A percentile compares a stretch with the other conserved stretches of the same genome.
Conservation (phyloP, 768 basidiomycete genomes). For the Infundibulicybe gibba region DNA sequence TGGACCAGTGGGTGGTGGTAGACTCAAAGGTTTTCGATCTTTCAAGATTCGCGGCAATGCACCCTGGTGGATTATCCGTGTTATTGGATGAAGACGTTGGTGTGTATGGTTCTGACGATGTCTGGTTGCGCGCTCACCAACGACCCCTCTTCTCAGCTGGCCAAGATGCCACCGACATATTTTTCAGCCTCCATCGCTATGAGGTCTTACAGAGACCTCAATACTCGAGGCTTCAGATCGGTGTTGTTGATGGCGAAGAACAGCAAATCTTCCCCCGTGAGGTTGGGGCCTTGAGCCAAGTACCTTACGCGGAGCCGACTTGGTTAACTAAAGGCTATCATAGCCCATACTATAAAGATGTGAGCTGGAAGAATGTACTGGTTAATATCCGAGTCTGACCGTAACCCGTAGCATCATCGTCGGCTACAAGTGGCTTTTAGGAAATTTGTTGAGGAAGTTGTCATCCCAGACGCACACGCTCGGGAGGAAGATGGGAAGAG, state of each 20-base stretch:
- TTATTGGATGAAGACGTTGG: constrained; percentile 79
- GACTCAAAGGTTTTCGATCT: constrained; percentile 66
- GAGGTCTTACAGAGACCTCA: constrained; percentile 79
- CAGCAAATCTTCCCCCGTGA: constrained; percentile 44
- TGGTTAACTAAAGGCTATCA: constrained; percentile 73
- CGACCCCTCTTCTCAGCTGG: constrained; percentile 48
- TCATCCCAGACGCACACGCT: constrained; percentile 52
- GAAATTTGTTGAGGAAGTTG: constrained; percentile 66
- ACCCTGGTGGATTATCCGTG: constrained; percentile 80
- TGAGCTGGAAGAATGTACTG: constrained; percentile 36
- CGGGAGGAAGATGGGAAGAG: constrained; percentile 82
- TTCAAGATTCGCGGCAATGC: constrained; percentile 73
- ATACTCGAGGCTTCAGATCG: constrained; percentile 71
- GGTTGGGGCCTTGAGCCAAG: constrained; percentile 59
- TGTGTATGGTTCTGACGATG: constrained; percentile 37
- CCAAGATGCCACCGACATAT: constrained; percentile 82
- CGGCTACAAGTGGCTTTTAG: constrained; percentile 59
- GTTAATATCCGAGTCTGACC: constrained; percentile 10
- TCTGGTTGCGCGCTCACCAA: neutral
- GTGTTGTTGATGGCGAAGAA: constrained; percentile 63
- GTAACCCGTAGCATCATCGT: constrained; percentile 48
- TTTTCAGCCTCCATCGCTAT: constrained; percentile 85
- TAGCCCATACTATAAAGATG: constrained; percentile 70
- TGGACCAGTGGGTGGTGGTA: constrained; percentile 70
- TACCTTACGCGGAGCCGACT: constrained; percentile 88